Evolutionary conservation across 2,329 filamentous ascomycete species (phyloP).

Genomic region (Arthrocladium fulminans): DNA sequence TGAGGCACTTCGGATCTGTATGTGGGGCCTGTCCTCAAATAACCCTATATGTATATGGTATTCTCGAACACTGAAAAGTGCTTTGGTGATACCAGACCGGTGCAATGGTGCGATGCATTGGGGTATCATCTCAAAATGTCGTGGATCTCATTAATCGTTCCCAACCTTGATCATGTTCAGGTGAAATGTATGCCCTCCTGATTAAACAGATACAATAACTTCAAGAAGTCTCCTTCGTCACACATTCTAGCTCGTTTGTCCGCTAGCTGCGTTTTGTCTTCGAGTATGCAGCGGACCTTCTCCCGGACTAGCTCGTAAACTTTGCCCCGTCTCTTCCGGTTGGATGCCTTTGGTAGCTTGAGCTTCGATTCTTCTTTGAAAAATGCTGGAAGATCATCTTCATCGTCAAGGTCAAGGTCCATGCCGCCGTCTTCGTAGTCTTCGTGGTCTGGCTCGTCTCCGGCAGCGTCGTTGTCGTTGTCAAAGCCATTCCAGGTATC

Average conservation of each 20-base stretch:
- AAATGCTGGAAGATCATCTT: slow-evolving; percentile 70
- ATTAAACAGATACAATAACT: slow-evolving; percentile 74
- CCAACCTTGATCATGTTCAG: slow-evolving; percentile 31
- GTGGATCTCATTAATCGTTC: too few species aligned
- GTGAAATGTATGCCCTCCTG: slow-evolving; percentile 88
- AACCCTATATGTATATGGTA: too few species aligned
- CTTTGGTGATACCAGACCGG: too few species aligned
- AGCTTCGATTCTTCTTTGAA: slow-evolving; percentile 54
- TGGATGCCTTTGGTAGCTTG: slow-evolving; percentile 35
- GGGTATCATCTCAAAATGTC: too few species aligned
- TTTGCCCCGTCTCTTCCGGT: slow-evolving; percentile 65
- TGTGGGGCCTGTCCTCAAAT: too few species aligned
- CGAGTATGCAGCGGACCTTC: slow-evolving; percentile 78
- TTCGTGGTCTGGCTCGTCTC: slow-evolving; percentile 25
- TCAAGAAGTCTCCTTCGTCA: slow-evolving; percentile 86
- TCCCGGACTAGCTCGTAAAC: slow-evolving; percentile 72
- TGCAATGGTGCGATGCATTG: too few species aligned
- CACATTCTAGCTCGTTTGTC: slow-evolving; percentile 78
- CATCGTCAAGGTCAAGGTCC: slow-evolving; percentile 34
- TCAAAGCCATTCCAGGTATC: slow-evolving; percentile 23
- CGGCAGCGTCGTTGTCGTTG: slow-evolving; percentile 14
- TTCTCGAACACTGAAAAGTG: too few species aligned
- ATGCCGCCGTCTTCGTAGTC: slow-evolving; percentile 46
- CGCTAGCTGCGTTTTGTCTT: slow-evolving; percentile 67
- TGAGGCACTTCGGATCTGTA: too few species aligned